Percentiles rank a stretch among this genome's conserved stretches.
Evolutionary conservation across 2,329 filamentous ascomycete genomes (phyloP).

Genomic region (Monosporascus ibericus): DNA sequence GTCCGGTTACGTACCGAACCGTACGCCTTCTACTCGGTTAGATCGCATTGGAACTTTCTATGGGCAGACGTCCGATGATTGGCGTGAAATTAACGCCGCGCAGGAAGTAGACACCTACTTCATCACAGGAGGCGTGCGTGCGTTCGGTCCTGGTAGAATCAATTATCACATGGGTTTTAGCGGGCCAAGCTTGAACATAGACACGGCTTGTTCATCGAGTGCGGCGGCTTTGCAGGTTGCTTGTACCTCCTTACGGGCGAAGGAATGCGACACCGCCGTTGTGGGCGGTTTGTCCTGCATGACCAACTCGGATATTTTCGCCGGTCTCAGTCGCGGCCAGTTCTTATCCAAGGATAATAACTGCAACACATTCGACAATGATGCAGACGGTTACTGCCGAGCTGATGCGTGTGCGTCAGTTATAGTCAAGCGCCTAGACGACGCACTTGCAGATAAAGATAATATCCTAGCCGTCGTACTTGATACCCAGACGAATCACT

Average conservation of each 20-base stretch:
- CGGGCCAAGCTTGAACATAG: conserved; percentile 32
- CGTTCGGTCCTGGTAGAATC: conserved; percentile 45
- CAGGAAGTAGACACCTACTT: conserved; percentile 58
- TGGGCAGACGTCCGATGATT: conserved; percentile 72
- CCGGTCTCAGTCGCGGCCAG: conserved; percentile 67
- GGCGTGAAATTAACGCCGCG: conserved; percentile 66
- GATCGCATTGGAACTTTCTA: conserved; percentile 66
- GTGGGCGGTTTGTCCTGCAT: conserved; percentile 73
- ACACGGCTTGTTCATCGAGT: conserved; percentile 35
- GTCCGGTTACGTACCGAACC: conserved; percentile 69
- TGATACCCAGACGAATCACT: conserved; percentile 74
- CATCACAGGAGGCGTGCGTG: conserved; percentile 44
- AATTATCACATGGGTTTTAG: conserved; percentile 37
- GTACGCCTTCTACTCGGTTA: conserved; percentile 62
- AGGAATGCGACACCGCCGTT: conserved; percentile 75
- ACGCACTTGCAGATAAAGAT: conserved; percentile 73
- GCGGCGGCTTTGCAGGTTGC: conserved; percentile 33
- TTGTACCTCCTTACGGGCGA: conserved; percentile 67
- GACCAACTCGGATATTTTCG: conserved; percentile 76
- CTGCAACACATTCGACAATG: conserved; percentile 77
- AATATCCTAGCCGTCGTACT: conserved; percentile 70
- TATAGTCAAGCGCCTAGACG: conserved; percentile 72
- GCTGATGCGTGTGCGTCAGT: conserved; percentile 70
- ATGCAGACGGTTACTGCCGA: conserved; percentile 77
- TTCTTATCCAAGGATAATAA: conserved; percentile 72